A percentile compares a stretch with the other conserved stretches of the same genome.
These are phyloP conservation scores for Saccharomyces eubayanus DNA, from an alignment of 805 yeast species.

Conservation along the genomic window DNA sequence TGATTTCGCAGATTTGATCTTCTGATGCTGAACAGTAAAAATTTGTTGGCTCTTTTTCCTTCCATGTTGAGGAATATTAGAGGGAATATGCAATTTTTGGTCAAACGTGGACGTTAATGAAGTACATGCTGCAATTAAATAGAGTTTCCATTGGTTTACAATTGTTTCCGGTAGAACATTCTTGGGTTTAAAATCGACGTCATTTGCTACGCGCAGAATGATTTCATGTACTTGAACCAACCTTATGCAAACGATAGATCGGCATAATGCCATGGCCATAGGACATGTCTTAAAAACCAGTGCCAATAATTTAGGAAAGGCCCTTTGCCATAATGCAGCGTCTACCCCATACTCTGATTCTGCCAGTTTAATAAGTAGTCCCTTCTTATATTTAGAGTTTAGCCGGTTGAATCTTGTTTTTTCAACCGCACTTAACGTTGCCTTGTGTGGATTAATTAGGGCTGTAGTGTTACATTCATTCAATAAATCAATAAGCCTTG, in stretches of 20 bases:
- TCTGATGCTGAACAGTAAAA: slow-evolving; percentile 78
- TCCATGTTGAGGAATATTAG: slow-evolving; percentile 46
- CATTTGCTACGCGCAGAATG: slow-evolving; percentile 48
- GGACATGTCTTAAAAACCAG: slow-evolving; percentile 77
- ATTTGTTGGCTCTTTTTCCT: slow-evolving; percentile 73
- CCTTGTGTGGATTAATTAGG: slow-evolving; percentile 45
- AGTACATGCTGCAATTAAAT: slow-evolving; percentile 82
- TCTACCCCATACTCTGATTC: slow-evolving; percentile 93
- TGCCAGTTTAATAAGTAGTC: slow-evolving; percentile 66
- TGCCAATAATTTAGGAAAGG: slow-evolving; percentile 67
- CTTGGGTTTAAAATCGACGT: slow-evolving; percentile 23
- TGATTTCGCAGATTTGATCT: slow-evolving; percentile 85
- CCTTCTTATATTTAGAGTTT: slow-evolving; percentile 47
- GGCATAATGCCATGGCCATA: slow-evolving; percentile 84
- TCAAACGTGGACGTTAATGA: slow-evolving; percentile 85
- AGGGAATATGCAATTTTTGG: slow-evolving; percentile 65
- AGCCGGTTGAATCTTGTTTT: slow-evolving; percentile 60
- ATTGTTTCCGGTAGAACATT: slow-evolving; percentile 58
- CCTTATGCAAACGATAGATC: slow-evolving; percentile 83
- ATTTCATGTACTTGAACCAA: slow-evolving; percentile 77
- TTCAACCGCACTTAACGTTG: slow-evolving; percentile 64
- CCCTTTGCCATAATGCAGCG: slow-evolving; percentile 90
- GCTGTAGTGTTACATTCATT: slow-evolving; percentile 63
- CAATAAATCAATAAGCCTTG: slow-evolving; percentile 66
- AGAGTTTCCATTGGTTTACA: slow-evolving; percentile 82